These are phyloP conservation scores for Quercus cerris DNA, from an alignment of 306 rosid species.

Conservation along the genomic window DNA sequence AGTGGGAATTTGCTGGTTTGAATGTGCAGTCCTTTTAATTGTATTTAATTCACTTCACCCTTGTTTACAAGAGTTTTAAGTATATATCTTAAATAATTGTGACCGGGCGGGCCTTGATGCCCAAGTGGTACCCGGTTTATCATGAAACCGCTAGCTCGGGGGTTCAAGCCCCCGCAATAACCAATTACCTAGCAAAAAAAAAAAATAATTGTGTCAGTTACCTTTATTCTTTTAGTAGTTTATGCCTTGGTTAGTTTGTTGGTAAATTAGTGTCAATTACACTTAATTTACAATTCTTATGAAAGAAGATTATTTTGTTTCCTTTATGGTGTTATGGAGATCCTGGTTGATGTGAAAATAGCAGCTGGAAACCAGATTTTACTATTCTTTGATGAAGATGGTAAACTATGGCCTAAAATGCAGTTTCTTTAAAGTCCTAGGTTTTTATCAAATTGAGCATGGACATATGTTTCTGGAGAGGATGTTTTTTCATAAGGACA, in stretches of 20 bases:
- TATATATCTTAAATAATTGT: not conserved
- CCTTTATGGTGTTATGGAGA: not conserved
- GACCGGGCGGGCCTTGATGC: no score
- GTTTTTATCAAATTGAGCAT: not conserved
- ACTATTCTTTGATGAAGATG: not conserved
- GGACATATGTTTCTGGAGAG: not conserved
- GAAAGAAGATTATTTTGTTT: not conserved
- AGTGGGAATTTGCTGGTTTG: slow-evolving; percentile 8
- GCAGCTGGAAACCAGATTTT: not conserved
- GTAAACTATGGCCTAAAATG: not conserved
- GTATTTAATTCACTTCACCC: slow-evolving; percentile 5
- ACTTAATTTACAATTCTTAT: not conserved
- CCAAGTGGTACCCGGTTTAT: no score
- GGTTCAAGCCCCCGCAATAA: no score
- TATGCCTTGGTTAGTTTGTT: not conserved
- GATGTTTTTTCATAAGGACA: not conserved
- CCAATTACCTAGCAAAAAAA: no score
- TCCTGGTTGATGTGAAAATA: not conserved
- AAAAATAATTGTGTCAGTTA: not conserved
- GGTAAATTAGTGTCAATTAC: not conserved
- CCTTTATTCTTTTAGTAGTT: not conserved
- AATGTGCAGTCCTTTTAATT: not conserved
- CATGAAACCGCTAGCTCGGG: no score
- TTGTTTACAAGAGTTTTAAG: not conserved
- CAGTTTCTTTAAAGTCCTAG: not conserved